A percentile compares a stretch with the other conserved stretches of the same genome.
Conservation (phyloP, 352 stramenopile species). For the Pythium pyrilobum region DNA sequence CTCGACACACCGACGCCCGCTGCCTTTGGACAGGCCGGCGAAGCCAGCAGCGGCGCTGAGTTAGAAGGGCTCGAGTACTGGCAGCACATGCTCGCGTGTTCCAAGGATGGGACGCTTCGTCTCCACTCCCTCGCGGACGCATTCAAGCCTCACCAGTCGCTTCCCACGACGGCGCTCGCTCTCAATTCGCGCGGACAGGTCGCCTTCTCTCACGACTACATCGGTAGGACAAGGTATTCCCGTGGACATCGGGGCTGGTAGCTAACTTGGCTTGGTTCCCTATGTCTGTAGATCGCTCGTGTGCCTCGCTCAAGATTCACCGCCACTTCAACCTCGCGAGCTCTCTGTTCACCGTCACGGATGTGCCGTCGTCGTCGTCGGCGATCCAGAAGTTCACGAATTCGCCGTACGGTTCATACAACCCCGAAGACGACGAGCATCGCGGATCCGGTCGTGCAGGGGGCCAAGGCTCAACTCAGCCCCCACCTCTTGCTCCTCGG, state of each 20-base stretch:
- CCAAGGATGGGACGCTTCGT: constrained; percentile 83
- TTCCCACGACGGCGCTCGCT: constrained; percentile 64
- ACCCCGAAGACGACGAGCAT: constrained; percentile 12
- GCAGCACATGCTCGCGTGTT: constrained; percentile 87
- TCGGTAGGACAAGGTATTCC: constrained; percentile 35
- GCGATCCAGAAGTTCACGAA: constrained; percentile 21
- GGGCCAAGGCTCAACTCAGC: neutral
- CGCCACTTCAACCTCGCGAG: constrained; percentile 52
- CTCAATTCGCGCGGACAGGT: constrained; percentile 79
- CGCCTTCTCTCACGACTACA: constrained; percentile 78
- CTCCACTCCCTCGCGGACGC: constrained; percentile 80
- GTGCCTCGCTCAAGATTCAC: constrained; percentile 78
- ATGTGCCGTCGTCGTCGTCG: constrained; percentile 10
- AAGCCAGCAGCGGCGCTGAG: constrained; percentile 22
- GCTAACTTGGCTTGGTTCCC: too few relatives aligned
- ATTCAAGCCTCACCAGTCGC: constrained; percentile 76
- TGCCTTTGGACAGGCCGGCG: constrained; percentile 19
- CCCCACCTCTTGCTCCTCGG: constrained; percentile 7
- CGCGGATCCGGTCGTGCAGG: neutral
- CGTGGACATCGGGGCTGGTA: neutral
- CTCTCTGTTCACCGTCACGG: constrained; percentile 61
- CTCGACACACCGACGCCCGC: constrained; percentile 64
- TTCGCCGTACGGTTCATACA: constrained; percentile 24
- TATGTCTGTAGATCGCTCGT: constrained; percentile 65
- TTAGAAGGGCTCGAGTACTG: constrained; percentile 77